These are phyloP conservation scores for Yamadazyma diddensiae DNA, from an alignment of 1,139 yeast species.

Conservation along the genomic window DNA sequence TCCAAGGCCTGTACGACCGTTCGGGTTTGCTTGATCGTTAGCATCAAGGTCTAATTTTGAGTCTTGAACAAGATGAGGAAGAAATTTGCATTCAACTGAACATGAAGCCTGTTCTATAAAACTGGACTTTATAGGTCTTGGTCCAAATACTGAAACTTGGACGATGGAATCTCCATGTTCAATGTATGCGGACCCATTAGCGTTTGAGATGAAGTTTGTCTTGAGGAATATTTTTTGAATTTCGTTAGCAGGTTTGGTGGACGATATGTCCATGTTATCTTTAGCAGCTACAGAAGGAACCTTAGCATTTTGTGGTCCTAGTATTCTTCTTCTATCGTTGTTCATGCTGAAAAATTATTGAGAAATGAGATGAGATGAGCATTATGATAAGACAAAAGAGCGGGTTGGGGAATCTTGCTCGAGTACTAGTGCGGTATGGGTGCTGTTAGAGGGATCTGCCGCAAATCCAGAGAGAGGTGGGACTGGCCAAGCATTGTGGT, in stretches of 20 bases:
- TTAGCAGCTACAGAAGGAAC: constrained; percentile 29
- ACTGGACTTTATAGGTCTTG: constrained; percentile 79
- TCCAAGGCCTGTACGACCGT: constrained; percentile 39
- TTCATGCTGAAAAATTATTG: constrained; percentile 1
- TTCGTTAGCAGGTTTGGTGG: constrained; percentile 15
- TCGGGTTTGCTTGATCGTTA: constrained; percentile 15
- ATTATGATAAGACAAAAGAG: too few species aligned
- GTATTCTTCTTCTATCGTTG: constrained; percentile 64
- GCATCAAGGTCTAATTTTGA: not conserved
- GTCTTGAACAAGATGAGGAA: constrained; percentile 44
- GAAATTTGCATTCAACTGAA: constrained; percentile 62
- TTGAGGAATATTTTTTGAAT: constrained; percentile 42
- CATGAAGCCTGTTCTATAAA: constrained; percentile 68
- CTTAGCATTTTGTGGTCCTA: constrained; percentile 62
- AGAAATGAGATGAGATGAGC: constrained; percentile 4
- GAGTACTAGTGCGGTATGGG: too few species aligned
- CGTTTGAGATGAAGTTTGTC: constrained; percentile 63
- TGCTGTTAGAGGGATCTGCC: too few species aligned
- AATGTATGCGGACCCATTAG: constrained; percentile 80
- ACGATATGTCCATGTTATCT: constrained; percentile 5
- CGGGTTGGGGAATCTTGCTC: too few species aligned
- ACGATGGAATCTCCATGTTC: constrained; percentile 65
- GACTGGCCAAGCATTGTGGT: too few species aligned
- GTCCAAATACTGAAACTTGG: constrained; percentile 80
- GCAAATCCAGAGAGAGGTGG: too few species aligned